Evolutionary conservation across 352 stramenopile genomes (phyloP), one percentile per base, ranked within the genome.

Genomic region (Phytophthora uliginosa): DNA sequence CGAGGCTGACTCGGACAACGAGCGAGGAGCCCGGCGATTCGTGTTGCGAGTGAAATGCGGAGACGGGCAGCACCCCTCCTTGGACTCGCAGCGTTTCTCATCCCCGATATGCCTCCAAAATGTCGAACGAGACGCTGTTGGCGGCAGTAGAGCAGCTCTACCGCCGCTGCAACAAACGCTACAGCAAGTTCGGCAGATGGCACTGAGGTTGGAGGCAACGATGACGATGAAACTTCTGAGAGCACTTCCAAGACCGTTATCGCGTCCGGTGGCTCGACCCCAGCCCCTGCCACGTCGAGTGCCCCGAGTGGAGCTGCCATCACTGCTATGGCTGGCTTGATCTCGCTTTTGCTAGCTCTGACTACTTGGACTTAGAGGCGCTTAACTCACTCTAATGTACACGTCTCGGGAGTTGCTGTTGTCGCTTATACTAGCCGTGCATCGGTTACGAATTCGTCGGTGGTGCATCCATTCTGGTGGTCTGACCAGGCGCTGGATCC

Each of bases 21-120:
- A 74, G 50, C 20, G 22, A 56, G 36, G 50, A 56, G 22, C 50
- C 36, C 20, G 50, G 24, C 4, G 50, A 56, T n/a, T 12, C 50
- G 50, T 38, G 50, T 13, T 56, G 22, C 13, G 53, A 56, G 22
- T 56, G 50, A 12, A 26, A 40, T 20, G 51, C 20, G 15, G 13
- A 33, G n/a, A 33, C 26, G 20, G 51, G 4, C 22, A 38, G 31
- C 53, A 59, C 42, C 4, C 53, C 59, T 15, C 66, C n/a, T 8
- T 70, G 61, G 68, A 61, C 36, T 12, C n/a, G 7, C 0, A 55
- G 68, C n/a, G 47, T 74, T 3, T 74, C 68, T 5, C 34, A 74
- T 38, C 60, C 68, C 0, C 38, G 68, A 47, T 50, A 74, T 50
- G 17, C 40, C 40, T 20, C 40, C 17, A 48, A 48, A 3, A 48